Evolutionary conservation across 805 yeast species (phyloP).

Genomic region (Saccharomycopsis synnaedendra): DNA sequence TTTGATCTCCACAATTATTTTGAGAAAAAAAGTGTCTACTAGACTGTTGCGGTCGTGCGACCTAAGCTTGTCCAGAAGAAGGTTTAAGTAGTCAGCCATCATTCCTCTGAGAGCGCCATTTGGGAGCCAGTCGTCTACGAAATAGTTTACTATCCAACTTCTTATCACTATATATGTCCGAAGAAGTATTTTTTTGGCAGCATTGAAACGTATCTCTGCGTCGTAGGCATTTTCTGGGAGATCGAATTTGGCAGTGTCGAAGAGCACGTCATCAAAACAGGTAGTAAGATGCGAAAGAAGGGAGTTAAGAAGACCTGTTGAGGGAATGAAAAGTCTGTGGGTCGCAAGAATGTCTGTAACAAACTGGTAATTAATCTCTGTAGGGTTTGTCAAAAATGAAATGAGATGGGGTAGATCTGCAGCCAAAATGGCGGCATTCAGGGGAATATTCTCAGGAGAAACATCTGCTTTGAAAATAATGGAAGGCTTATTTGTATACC

Average conservation of each 20-base stretch:
- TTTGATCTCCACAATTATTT: slow-evolving; percentile 35
- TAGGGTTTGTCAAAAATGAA: neutral
- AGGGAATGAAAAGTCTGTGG: neutral
- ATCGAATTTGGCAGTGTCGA: neutral
- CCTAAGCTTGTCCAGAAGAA: slow-evolving; percentile 15
- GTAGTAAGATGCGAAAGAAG: neutral
- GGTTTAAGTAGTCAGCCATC: slow-evolving; percentile 33
- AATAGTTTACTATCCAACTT: slow-evolving; percentile 85
- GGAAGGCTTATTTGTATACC: neutral
- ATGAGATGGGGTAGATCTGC: neutral
- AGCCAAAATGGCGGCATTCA: neutral
- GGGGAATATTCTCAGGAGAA: neutral
- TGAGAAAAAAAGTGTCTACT: slow-evolving; percentile 21
- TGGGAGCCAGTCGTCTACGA: slow-evolving; percentile 68
- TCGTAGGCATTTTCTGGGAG: neutral
- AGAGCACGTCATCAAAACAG: neutral
- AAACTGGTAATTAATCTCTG: neutral
- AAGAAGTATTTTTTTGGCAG: slow-evolving; percentile 21
- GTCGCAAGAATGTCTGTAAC: neutral
- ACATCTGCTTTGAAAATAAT: neutral
- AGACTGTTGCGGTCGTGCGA: slow-evolving; percentile 15
- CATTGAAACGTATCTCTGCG: neutral
- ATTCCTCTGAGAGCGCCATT: slow-evolving; percentile 34
- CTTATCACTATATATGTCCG: slow-evolving; percentile 80
- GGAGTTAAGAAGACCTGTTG: neutral